Evolutionary conservation across 2,329 filamentous ascomycete genomes (phyloP).

Genomic region (Leptographium lundbergii): DNA sequence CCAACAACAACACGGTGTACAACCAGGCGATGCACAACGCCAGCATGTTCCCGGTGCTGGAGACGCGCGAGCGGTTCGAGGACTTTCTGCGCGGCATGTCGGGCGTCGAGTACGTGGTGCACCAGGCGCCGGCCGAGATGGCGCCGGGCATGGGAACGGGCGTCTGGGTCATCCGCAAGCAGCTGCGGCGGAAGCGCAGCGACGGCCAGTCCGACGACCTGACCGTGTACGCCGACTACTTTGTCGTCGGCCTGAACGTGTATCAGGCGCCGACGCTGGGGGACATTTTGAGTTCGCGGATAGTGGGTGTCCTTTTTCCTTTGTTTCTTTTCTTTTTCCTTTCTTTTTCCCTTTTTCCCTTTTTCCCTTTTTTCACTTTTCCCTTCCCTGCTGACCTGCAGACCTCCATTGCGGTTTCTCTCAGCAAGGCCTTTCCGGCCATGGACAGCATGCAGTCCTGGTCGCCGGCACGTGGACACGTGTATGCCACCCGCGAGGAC

Average conservation of each 20-base stretch:
- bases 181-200: constrained; percentile 45
- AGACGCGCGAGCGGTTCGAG: constrained; percentile 52
- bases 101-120: constrained; percentile 54
- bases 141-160: constrained; percentile 48
- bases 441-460: constrained; percentile 39
- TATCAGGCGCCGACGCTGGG: constrained; percentile 52
- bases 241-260: constrained; percentile 52
- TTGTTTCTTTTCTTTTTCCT: not conserved
- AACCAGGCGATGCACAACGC: constrained; percentile 50
- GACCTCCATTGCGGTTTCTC: constrained; percentile 42
- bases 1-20: constrained; percentile 53
- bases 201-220: constrained; percentile 35
- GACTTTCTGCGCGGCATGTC: constrained; percentile 50
- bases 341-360: not conserved
- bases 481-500: constrained; percentile 29
- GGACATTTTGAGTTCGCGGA: constrained; percentile 45
- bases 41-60: constrained; percentile 42
- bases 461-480: constrained; percentile 40
- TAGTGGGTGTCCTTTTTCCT: constrained; percentile 28
- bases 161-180: constrained; percentile 59
- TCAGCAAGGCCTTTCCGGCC: constrained; percentile 39
- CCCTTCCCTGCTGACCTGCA: constrained; percentile 14
- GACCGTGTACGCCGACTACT: constrained; percentile 47
- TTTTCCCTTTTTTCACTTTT: constrained; percentile 7
- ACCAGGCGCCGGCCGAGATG: constrained; percentile 51